Base-by-base conservation (phyloP, 2,329 filamentous ascomycete species). In the Monilinia fructigena region DNA sequence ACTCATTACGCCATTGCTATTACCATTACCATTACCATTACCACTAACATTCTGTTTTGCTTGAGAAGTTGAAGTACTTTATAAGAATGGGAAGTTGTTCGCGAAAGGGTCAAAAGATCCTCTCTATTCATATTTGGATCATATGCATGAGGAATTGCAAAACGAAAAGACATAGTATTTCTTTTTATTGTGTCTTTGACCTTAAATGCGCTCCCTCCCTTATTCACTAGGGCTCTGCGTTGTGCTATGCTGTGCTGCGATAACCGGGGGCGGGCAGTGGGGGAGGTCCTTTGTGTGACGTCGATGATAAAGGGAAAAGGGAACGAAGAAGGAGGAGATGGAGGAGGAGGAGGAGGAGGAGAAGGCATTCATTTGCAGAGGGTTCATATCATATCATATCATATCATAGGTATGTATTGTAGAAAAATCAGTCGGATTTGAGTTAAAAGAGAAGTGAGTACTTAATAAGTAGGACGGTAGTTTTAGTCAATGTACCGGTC, bases 41-140 rank as follows among this genome's bases (percentile, higher is more conserved):
- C 63, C 31, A 54, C 56, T 55, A 68, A 55, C 47, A 50, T 63
- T 68, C 71, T 70, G 58, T 47, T 28, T 40, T 18, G 55, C 50
- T 48, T 69, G 68, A 47, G 28, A 14, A 28, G 26, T 68, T 42
- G 35, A 31, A 58, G 66, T 60, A 64, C 67, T 67, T 73, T 70
- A 10, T 71, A 69, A 35, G 74, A 73, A 45, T 59, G 48, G 45
- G 63, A 60, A 60, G 68, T 66, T 7, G 71, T 72, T 38, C 74
- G 68, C 2, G 74, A 70, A 50, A 76, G 71, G 18, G 73, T 75
- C 23, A 74, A 53, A 23, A 67, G 31, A 16, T 75, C 74, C 63
- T 75, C 72, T 63, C 69, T 68, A 63, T 74, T 66, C 71, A 75
- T 75, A 38, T 75, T 72, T 65, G 72, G 73, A 68, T 75, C 74